These are phyloP conservation scores for Boletus pseudo-olivaceus DNA, from an alignment of 768 basidiomycete species.

Conservation along the genomic window DNA sequence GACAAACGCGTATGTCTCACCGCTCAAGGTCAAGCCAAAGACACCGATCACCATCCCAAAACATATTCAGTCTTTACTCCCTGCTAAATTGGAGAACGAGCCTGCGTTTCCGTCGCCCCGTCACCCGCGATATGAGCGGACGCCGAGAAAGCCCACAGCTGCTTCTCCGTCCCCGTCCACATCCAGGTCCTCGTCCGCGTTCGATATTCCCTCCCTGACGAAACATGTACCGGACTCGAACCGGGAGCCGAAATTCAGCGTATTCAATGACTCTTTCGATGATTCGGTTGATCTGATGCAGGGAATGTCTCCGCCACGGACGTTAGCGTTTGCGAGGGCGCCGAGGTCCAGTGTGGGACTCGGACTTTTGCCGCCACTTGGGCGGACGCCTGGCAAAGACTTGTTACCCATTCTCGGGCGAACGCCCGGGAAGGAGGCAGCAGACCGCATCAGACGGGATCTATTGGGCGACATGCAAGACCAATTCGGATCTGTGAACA, in stretches of 20 bases:
- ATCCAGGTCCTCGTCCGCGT: slow-evolving; percentile 32
- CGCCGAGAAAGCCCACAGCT: slow-evolving; percentile 25
- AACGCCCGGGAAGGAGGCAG: slow-evolving; percentile 73
- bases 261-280: slow-evolving; percentile 34
- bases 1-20: slow-evolving; percentile 37
- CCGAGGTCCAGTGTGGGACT: slow-evolving; percentile 32
- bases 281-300: slow-evolving; percentile 38
- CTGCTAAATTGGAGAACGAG: slow-evolving; percentile 63
- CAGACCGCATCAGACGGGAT: slow-evolving; percentile 62
- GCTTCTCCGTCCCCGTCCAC: slow-evolving; percentile 17
- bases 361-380: slow-evolving; percentile 36
- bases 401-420: slow-evolving; percentile 42
- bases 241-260: slow-evolving; percentile 37
- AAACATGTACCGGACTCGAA: slow-evolving; percentile 35
- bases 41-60: slow-evolving; percentile 52
- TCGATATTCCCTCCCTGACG: slow-evolving; percentile 55
- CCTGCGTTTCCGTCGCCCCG: slow-evolving; percentile 44
- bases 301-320: slow-evolving; percentile 53
- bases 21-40: slow-evolving; percentile 54
- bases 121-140: slow-evolving; percentile 29
- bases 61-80: slow-evolving; percentile 58
- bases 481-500: slow-evolving; percentile 23
- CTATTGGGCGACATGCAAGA: slow-evolving; percentile 54
- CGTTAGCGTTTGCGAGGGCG: slow-evolving; percentile 47
- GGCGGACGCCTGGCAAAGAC: slow-evolving; percentile 67